Evolutionary conservation across 192 early-diverging fungal genomes (phyloP).

Genomic region (Jimgerdemannia lactiflua): DNA sequence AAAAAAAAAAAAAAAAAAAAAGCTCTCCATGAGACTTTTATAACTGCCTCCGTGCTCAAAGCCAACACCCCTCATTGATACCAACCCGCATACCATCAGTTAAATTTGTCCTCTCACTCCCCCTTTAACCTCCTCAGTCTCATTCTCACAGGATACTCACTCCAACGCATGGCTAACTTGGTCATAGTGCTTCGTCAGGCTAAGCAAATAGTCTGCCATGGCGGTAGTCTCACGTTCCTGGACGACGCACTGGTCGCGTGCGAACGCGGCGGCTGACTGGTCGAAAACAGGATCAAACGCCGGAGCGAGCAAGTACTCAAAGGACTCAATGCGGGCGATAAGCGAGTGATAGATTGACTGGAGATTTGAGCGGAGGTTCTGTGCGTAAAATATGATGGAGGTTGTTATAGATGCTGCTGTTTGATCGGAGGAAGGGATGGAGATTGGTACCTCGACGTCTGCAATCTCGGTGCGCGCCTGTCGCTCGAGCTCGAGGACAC

Average conservation of each 20-base stretch:
- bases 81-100: too few species aligned
- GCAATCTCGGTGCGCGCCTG: slow-evolving; percentile 30
- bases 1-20: too few species aligned
- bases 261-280: slow-evolving; percentile 35
- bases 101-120: too few species aligned
- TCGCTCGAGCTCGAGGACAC: slow-evolving; percentile 27
- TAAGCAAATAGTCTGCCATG: slow-evolving; percentile 48
- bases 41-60: too few species aligned
- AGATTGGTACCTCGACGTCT: slow-evolving; percentile 21
- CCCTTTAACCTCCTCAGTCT: background rate
- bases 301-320: background rate
- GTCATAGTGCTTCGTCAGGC: slow-evolving; percentile 48
- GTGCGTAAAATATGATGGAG: too few species aligned
- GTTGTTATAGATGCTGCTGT: too few species aligned
- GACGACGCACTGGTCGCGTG: slow-evolving; percentile 31
- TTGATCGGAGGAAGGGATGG: background rate
- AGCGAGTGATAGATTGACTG: background rate
- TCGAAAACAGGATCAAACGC: slow-evolving; percentile 5
- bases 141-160: slow-evolving; percentile 14
- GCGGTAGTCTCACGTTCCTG: slow-evolving; percentile 42
- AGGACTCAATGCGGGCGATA: background rate
- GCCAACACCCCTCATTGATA: too few species aligned
- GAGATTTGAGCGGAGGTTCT: background rate
- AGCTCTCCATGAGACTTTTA: too few species aligned
- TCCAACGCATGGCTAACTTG: slow-evolving; percentile 42